Conservation (phyloP, 1,139 yeast genomes). For the Taiozyma sp. region DNA sequence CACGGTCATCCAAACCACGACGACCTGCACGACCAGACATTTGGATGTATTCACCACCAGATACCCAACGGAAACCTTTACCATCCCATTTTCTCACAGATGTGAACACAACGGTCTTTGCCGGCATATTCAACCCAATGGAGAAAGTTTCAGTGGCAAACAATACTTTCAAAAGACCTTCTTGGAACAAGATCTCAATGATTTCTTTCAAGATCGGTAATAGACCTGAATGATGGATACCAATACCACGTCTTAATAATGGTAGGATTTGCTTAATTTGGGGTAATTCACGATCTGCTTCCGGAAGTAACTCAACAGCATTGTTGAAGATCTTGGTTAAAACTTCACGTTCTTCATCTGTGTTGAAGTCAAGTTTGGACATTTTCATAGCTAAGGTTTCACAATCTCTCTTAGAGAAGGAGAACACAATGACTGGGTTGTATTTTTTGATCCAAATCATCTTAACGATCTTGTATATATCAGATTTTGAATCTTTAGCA, state of each 20-base stretch:
- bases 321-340: conserved; percentile 83
- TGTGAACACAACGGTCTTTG: conserved; percentile 96
- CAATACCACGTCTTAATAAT: conserved; percentile 87
- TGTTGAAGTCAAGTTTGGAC: conserved; percentile 92
- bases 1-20: conserved; percentile 98
- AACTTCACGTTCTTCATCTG: conserved; percentile 88
- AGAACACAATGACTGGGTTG: conserved; percentile 96
- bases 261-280: conserved; percentile 92
- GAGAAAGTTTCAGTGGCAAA: conserved; percentile 99
- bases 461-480: conserved; percentile 93
- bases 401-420: conserved; percentile 95
- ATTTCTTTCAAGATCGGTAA: conserved; percentile 95
- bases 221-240: conserved; percentile 96
- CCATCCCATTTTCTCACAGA: conserved; percentile 99
- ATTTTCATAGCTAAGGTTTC: conserved; percentile 90
- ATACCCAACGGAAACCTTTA: conserved; percentile 94
- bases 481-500: conserved; percentile 71
- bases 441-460: conserved; percentile 96
- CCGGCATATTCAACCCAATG: conserved; percentile 97
- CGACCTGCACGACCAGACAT: conserved; percentile 99
- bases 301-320: conserved; percentile 84
- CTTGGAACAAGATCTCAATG: conserved; percentile 94
- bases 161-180: conserved; percentile 87
- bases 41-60: conserved; percentile 98
- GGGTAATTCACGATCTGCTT: conserved; percentile 86